These are phyloP conservation scores for Tetrahymena borealis DNA, from an alignment of 73 alveolate species.

Conservation along the genomic window DNA sequence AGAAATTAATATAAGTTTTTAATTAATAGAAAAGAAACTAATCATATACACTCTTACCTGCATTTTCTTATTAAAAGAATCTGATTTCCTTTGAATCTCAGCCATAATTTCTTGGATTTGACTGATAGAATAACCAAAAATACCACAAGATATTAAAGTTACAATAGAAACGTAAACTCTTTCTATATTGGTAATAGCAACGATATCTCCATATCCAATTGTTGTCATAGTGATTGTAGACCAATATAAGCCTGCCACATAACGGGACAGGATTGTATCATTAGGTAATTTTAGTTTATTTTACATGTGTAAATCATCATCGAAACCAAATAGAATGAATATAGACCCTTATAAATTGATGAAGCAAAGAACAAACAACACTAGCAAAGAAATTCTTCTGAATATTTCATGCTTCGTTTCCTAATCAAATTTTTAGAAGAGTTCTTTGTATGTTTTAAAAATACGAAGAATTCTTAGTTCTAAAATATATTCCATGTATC, in stretches of 20 bases:
- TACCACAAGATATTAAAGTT: constrained; percentile 21
- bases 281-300: neutral
- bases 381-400: neutral
- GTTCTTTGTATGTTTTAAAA: neutral
- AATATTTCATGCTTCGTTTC: neutral
- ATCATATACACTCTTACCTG: too few species aligned
- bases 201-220: constrained; percentile 80
- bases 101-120: constrained; percentile 6
- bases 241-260: constrained; percentile 67
- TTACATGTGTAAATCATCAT: neutral
- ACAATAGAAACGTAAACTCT: constrained; percentile 50
- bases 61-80: neutral
- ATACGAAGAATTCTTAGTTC: neutral
- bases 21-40: too few species aligned
- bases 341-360: neutral
- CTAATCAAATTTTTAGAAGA: neutral
- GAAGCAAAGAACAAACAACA: neutral
- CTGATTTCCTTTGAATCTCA: neutral
- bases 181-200: constrained; percentile 65
- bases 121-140: constrained; percentile 34
- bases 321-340: neutral
- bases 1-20: too few species aligned
- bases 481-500: neutral
- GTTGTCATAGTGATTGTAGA: constrained; percentile 64
- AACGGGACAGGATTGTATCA: neutral